Base-by-base conservation (phyloP, 345 rosid genomes). In the Gossypium australe region DNA sequence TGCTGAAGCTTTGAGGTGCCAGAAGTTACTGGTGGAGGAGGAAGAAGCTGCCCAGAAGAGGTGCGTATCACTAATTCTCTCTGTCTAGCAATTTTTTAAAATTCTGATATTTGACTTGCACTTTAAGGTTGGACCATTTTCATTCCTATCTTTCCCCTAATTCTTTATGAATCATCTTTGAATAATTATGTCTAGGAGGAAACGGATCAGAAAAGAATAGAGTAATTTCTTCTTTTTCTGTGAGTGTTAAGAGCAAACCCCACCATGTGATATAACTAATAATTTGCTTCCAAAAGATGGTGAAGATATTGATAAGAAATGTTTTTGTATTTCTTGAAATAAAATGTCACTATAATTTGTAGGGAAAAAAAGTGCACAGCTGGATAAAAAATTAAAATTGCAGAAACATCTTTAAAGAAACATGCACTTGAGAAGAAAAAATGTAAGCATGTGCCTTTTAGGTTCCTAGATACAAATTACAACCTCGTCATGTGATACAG, bases 41-140 rank as follows among this genome's bases (percentile, higher is more conserved):
- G 98, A 96, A 85, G 99, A 93, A 86, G 97, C 97, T 78, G 92
- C 94, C 55, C 94, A 78, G 78, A 89, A 87, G 85, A 96, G 97
- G 99, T 93, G 77, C 34, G 48, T 74, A 71, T 48, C 76, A 34
- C 53, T 12, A 64, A 6, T 66, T 24, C 7, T 25, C 65, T 38
- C 47, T 44, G 34, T 58, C 67, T 25, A 61, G 29, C 64, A 63
- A 60, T 68, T 11, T 74, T 77, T 45, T 73, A 6, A 67, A 34
- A 48, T 7, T 48, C 7, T 25, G 43, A 16, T 17, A 27, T 68
- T 68, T 68, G 44, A 49, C 44, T 49, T 68, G 44, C 10, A 44
- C 24, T 14, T 2, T 49, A 48, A 68, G 72, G 44, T 27, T 49
- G 45, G 58, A 27, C 44, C 57, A 49, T 68, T 68, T 68, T 14